Base-by-base conservation (phyloP, 192 early-diverging fungal species). In the Gaertneriomyces sp. region DNA sequence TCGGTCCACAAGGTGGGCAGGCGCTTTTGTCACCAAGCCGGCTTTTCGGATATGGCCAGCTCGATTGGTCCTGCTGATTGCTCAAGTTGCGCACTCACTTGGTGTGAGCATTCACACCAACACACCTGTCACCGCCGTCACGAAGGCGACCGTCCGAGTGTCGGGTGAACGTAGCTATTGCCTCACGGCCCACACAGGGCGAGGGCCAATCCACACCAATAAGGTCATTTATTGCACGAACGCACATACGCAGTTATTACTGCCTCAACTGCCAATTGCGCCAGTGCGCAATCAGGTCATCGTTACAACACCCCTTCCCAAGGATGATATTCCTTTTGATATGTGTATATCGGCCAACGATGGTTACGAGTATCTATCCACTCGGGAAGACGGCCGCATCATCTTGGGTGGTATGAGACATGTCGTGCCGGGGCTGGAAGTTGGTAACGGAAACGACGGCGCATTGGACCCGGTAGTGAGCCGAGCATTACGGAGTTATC, bases 261-360 rank as follows among this genome's bases (percentile, higher is more conserved):
- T 82, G 7, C 76, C 79, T 8, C 39, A 38, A 17, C 38, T 77
- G 17, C 67, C 65, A 16, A 71, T 84, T 45, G 58, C 56, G 8
- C 82, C 82, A 45, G 60, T 81, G 51, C 75, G 74, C 7, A 81
- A 79, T 60, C 82, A 84, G 63, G 75, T 84, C 17, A 45, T 84
- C 57, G 71, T 73, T 10, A 73, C 76, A 4, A 50, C 56, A 8
- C 77, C 76, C 38, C 7, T 71, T 39, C 41, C 58, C 38, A 33
- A 33, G 25, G 47, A 49, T 12, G 12, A 0, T 17, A 68, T 52
- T 39, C 61, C 69, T 17, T 75, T 75, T 64, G 65, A 80, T 59
- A 61, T 63, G 59, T 64, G 56, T 10, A 40, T 77, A 11, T 63
- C 66, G 5, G 72, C 74, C 53, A 74, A 81, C 55, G 43, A 70